Base-by-base conservation (phyloP, 1,284 basidiomycete species). In the Apiotrichum siamense region DNA sequence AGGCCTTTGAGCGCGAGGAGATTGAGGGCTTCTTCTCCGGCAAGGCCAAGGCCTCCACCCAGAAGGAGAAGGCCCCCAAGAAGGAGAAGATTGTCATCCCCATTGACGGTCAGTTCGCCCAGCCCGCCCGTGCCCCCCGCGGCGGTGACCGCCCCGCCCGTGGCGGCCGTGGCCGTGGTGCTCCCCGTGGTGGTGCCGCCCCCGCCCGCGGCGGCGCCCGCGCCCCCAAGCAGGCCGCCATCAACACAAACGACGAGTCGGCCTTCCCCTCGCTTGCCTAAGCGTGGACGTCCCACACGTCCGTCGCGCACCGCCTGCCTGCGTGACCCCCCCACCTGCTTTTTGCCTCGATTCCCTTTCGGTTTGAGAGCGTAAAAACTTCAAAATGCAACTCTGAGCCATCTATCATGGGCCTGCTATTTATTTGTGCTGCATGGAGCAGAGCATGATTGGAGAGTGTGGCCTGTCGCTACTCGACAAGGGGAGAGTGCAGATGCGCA, bases 241-340 rank as follows among this genome's bases (percentile, higher is more conserved):
- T 87, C 75, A 79, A 84, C 67, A 83, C 87, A 61, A 81, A 82
- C 65, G 88, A 92, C 74, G 79, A 87, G 74, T 77, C 76, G 29
- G 87, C 86, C 52, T 92, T 91, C 83, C 88, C 88, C 47, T 86
- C 87, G 59, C 79, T 90, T 21, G 43, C 49, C 37, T 50, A 50
- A 50, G 43, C 37, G 21, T 45, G 6, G 25, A 18, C 29, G 10
- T 15, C 10, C 26, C 25, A 17, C 40, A 13, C 18, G 35, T n/a
- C 35, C 20, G 20, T 29, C n/a, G 7, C 29, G 17, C 29, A n/a
- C 20, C 23, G 15, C 24, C 38, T 39, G 21, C 24, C 24, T 37
- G n/a, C n/a, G n/a, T n/a, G n/a, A n/a, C n/a, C 12, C n/a, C n/a
- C n/a, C 35, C n/a, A n/a, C 7, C n/a, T 15, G 29, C 10, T 31